These are phyloP conservation scores for Irpex rosettiformis DNA, from an alignment of 1,284 basidiomycete genomes.

Conservation along the genomic window DNA sequence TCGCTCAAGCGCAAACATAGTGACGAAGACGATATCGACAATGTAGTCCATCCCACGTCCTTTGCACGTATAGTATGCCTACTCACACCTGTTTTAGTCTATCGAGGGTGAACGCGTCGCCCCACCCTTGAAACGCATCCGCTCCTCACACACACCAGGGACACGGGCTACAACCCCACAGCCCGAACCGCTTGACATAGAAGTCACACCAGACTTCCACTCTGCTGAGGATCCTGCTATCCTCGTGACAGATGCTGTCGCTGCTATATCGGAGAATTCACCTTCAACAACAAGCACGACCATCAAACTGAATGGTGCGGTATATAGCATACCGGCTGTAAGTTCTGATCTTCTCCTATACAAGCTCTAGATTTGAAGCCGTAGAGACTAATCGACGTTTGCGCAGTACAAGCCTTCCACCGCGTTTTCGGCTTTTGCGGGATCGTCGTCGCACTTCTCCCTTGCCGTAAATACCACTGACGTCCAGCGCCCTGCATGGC, in stretches of 20 bases:
- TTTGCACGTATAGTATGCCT: background rate
- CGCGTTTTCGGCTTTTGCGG: slow-evolving; percentile 25
- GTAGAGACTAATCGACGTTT: background rate
- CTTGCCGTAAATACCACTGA: background rate
- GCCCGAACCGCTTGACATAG: background rate
- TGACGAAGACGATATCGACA: slow-evolving; percentile 14
- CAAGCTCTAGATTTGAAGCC: background rate
- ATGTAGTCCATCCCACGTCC: slow-evolving; percentile 16
- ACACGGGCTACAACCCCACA: background rate
- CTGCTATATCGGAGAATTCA: background rate
- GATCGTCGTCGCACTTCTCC: slow-evolving; percentile 11
- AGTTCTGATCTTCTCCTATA: slow-evolving; percentile 7
- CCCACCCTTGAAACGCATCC: background rate
- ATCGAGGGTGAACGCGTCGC: background rate
- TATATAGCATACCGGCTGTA: slow-evolving; percentile 18
- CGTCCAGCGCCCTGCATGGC: slow-evolving; percentile 11
- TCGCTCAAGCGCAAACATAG: slow-evolving; percentile 21
- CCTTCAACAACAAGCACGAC: background rate
- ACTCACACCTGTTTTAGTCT: slow-evolving; percentile 9
- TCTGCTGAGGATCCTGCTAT: background rate
- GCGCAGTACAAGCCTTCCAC: slow-evolving; percentile 24
- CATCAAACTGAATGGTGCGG: background rate
- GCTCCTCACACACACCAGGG: background rate
- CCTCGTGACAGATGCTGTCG: background rate
- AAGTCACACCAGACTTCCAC: background rate